Evolutionary conservation across 129 eudicot genomes (phyloP).

Genomic region (Chrysanthemum seticuspe): DNA sequence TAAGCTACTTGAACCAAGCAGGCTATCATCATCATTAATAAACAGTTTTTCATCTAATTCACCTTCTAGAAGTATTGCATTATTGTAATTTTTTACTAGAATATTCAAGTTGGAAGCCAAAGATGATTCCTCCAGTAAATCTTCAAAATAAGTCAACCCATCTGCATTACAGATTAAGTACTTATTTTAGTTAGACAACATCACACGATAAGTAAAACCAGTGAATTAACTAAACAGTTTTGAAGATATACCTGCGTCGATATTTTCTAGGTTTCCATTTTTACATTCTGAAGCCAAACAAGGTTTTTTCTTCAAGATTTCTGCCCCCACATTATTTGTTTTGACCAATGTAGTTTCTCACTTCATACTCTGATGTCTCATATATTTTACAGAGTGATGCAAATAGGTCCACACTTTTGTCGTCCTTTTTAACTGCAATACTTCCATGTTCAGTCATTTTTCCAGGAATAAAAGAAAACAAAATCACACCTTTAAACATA

Average conservation of each 20-base stretch:
- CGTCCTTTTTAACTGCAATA: constrained; percentile 57
- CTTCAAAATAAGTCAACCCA: too few species aligned
- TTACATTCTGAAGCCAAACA: constrained; percentile 64
- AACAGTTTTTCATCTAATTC: constrained; percentile 87
- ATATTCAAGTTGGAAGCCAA: constrained; percentile 48
- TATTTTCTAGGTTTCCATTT: constrained; percentile 48
- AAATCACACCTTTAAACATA: not conserved
- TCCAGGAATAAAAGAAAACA: not conserved
- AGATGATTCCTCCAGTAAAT: constrained; percentile 63
- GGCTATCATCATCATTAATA: constrained; percentile 76
- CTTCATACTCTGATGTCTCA: constrained; percentile 82
- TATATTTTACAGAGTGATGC: constrained; percentile 83
- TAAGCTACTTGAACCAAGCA: constrained; percentile 86
- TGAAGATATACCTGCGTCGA: constrained; percentile 56
- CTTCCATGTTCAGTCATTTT: not conserved
- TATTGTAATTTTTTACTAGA: constrained; percentile 77
- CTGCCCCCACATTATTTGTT: constrained; percentile 56
- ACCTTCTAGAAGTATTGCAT: constrained; percentile 50
- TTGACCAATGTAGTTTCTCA: constrained; percentile 67
- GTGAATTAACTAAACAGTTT: constrained; percentile 6
- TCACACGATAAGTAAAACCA: not conserved
- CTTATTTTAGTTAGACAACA: not conserved
- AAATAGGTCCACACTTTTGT: constrained; percentile 65
- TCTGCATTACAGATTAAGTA: constrained; percentile 45
- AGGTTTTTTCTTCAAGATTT: constrained; percentile 60